phyloP scores from a whole-genome alignment of 2,329 filamentous ascomycete genomes.

The Corinectria fuckeliana region DNA sequence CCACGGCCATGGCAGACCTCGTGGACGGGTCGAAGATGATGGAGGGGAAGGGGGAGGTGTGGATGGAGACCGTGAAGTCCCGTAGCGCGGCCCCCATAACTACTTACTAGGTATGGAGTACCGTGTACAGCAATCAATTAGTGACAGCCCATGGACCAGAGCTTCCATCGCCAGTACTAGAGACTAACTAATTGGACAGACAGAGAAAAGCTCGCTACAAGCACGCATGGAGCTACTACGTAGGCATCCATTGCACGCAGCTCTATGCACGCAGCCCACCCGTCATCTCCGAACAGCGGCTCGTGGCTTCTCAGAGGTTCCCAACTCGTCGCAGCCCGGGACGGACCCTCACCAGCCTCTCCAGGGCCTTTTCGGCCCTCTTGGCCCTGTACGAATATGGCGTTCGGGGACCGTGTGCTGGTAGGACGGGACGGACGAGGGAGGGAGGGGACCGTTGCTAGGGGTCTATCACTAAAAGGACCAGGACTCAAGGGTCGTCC shows the following conservation, averaged over 20 bases:
- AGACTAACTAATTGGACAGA: background rate
- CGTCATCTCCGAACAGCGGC: constrained; percentile 34
- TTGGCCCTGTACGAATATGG: constrained; percentile 22
- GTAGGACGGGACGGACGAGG: background rate
- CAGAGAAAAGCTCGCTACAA: background rate
- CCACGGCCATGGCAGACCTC: constrained; percentile 21
- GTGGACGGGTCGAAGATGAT: constrained; percentile 16
- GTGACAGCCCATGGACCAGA: constrained; percentile 1
- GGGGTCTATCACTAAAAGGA: background rate
- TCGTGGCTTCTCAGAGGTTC: constrained; percentile 23
- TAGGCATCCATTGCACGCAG: no score
- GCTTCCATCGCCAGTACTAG: background rate
- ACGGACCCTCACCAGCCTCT: constrained; percentile 1
- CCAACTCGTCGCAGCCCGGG: constrained; percentile 17
- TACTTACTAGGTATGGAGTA: constrained; percentile 5
- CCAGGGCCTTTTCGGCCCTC: no score
- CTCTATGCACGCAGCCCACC: constrained; percentile 17
- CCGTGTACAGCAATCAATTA: constrained; percentile 9
- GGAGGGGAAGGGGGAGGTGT: background rate
- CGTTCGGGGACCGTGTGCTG: background rate
- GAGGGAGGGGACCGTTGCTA: background rate
- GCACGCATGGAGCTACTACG: no score
- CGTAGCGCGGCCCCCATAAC: constrained; percentile 25
- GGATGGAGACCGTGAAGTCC: constrained; percentile 25
- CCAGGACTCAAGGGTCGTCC: background rate